Base-by-base conservation (phyloP, 192 early-diverging fungal species). In the Haplosporangium gracile region DNA sequence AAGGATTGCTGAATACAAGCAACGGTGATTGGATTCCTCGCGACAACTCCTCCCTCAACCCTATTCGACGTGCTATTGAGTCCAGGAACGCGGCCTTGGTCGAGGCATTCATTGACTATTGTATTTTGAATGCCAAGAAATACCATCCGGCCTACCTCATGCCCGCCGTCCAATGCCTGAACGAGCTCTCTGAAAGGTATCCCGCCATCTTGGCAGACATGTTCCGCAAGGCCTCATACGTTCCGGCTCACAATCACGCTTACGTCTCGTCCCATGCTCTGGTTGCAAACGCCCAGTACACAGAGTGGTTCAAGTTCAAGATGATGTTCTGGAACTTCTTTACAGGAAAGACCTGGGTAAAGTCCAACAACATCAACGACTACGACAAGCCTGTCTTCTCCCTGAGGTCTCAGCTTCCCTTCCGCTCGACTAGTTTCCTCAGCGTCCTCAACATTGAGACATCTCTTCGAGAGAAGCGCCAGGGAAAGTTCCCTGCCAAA, bases 1-100 rank as follows among this genome's bases (percentile, higher is more conserved):
- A 86, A 29, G 84, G 84, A 8, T 38, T 86, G 11, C 71, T 86
- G 20, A 80, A 78, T 36, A 55, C 79, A 15, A 2, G 70, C 2
- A 80, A 86, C 20, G 84, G 84, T 13, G 84, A 86, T 55, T 86
- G 84, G 84, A 86, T 86, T 36, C 84, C 84, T 29, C 84, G 84
- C 26, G 84, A 86, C 20, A 77, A 81, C n/a, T 68, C 69, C 24
- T 20, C 47, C 0, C 75, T 86, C 5, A 86, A 86, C 42, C 84
- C 84, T 11, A 86, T 86, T 53, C 76, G 76, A 42, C 78, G 84
- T 0, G 84, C 78, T 9, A 86, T 86, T 26, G 84, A 86, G 22
- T 68, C 78, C 16, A 77, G 79, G 53, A 81, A 86, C n/a, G 79
- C 70, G 2, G 36, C 42, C 22, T 70, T 86, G 18, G 71, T 86